Evolutionary conservation across 2,329 filamentous ascomycete species (phyloP).

Genomic region (Ceratocystis harringtonii): DNA sequence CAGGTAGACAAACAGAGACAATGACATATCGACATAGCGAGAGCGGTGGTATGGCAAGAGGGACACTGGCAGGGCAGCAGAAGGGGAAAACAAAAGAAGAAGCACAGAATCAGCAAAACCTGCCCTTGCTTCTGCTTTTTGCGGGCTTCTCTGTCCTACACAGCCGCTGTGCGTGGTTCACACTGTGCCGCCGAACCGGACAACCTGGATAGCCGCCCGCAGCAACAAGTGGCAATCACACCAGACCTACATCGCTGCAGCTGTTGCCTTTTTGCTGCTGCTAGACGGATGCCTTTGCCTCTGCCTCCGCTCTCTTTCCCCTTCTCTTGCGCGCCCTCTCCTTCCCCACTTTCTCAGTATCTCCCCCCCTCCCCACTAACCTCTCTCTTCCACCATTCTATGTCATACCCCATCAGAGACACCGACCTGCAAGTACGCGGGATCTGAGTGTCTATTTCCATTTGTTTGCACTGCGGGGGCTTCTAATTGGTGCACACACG

Average conservation of each 20-base stretch:
- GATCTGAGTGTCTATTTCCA: slow-evolving; percentile 11
- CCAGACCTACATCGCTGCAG: neutral
- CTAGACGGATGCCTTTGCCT: neutral
- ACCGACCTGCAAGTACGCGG: slow-evolving; percentile 23
- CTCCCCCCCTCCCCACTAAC: neutral
- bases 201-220: neutral
- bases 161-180: neutral
- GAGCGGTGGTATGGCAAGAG: neutral
- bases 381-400: neutral
- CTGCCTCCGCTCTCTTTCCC: neutral
- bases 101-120: neutral
- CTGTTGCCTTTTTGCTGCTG: neutral
- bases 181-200: neutral
- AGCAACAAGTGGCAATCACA: neutral
- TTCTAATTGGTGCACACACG: neutral
- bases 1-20: neutral
- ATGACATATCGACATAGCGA: neutral
- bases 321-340: neutral
- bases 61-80: neutral
- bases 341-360: neutral
- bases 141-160: neutral
- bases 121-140: neutral
- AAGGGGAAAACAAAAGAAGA: neutral
- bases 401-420: slow-evolving; percentile 23
- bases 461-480: neutral